Conservation (phyloP, 768 basidiomycete species). For the Suillus hirtellus region DNA sequence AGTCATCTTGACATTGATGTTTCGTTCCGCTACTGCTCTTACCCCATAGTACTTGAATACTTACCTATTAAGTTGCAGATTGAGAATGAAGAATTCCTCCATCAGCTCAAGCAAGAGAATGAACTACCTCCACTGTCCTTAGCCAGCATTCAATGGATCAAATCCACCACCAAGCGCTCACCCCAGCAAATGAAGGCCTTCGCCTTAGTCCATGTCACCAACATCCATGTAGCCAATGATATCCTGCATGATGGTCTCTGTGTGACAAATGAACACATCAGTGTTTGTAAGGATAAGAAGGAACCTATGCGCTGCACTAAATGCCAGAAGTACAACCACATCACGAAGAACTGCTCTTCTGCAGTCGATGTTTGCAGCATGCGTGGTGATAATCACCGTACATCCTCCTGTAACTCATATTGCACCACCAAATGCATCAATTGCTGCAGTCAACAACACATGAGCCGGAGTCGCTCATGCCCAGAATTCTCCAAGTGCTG, state of each 20-base stretch:
- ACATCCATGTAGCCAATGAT: constrained; percentile 23
- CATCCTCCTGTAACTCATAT: not conserved
- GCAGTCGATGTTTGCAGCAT: not conserved
- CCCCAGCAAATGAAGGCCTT: constrained; percentile 14
- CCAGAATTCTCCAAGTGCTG: not conserved
- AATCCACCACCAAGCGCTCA: not conserved
- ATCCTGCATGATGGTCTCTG: constrained; percentile 22
- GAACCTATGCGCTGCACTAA: not conserved
- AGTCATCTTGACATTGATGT: not conserved
- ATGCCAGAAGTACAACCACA: constrained; percentile 9
- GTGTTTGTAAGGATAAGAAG: constrained; percentile 13
- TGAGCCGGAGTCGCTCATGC: constrained; percentile 1
- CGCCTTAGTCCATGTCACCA: constrained; percentile 23
- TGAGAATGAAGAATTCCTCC: constrained; percentile 13
- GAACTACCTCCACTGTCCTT: not conserved
- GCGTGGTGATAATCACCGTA: not conserved
- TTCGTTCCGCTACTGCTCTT: constrained; percentile 7
- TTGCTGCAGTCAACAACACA: constrained; percentile 6
- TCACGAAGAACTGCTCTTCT: constrained; percentile 8
- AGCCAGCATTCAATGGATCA: not conserved
- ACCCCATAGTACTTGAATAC: constrained; percentile 19
- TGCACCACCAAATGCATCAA: not conserved
- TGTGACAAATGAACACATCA: constrained; percentile 16
- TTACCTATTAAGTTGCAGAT: constrained; percentile 25
- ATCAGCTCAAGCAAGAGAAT: constrained; percentile 18